phyloP scores from a whole-genome alignment of 2,329 filamentous ascomycete genomes.

The Xylaria sp. region DNA sequence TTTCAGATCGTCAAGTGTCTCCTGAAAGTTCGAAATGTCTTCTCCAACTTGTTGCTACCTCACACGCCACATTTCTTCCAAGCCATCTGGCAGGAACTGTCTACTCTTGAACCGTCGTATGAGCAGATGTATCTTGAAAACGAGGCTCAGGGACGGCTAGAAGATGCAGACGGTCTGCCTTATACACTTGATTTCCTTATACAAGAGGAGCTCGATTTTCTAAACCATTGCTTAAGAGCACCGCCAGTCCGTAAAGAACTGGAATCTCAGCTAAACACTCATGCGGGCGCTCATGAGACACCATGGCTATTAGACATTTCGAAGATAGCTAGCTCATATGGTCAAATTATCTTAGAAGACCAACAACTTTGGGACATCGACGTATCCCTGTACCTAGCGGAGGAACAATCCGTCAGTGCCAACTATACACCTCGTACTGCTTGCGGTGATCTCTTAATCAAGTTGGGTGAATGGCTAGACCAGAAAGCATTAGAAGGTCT shows the following conservation, averaged over 20 bases:
- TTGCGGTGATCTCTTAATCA: slow-evolving; percentile 90
- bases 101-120: slow-evolving; percentile 76
- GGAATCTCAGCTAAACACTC: slow-evolving; percentile 76
- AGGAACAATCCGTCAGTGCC: slow-evolving; percentile 92
- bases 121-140: slow-evolving; percentile 86
- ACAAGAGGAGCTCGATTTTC: slow-evolving; percentile 92
- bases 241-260: slow-evolving; percentile 89
- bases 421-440: slow-evolving; percentile 97
- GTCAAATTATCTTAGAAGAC: slow-evolving; percentile 91
- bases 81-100: slow-evolving; percentile 89
- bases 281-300: slow-evolving; percentile 68
- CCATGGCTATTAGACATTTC: slow-evolving; percentile 90
- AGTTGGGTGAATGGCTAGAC: slow-evolving; percentile 89
- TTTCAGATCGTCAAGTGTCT: slow-evolving; percentile 94
- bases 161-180: slow-evolving; percentile 90
- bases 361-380: slow-evolving; percentile 97
- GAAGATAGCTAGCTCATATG: slow-evolving; percentile 84
- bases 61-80: slow-evolving; percentile 87
- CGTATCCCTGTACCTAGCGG: slow-evolving; percentile 92
- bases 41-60: slow-evolving; percentile 81
- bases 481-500: slow-evolving; percentile 80
- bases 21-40: slow-evolving; percentile 86
- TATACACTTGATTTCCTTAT: slow-evolving; percentile 95
- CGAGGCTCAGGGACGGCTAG: slow-evolving; percentile 85
- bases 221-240: slow-evolving; percentile 89